Evolutionary conservation across 306 rosid species (phyloP), one percentile per base, ranked within the genome.

Genomic region (Ormosia semicastrata): DNA sequence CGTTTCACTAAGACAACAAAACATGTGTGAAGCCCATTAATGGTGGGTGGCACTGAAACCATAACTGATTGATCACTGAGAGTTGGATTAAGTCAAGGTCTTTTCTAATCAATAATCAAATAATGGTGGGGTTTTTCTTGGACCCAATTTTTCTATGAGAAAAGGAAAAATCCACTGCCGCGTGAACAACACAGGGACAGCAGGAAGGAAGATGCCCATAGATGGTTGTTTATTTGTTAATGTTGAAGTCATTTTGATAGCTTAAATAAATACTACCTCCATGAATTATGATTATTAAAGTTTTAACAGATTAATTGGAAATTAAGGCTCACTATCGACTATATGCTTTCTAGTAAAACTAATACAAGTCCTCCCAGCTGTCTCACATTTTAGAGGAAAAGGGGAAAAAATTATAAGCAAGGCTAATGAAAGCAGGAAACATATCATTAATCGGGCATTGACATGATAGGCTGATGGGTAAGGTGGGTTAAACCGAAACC

Each of bases 401-500:
- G 30, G 11, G 30, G 34, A 29, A 58, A 58, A 24, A 24, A 24
- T 24, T 24, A 24, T 24, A 24, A 24, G 24, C 24, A 24, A 24
- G 24, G 24, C 24, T 24, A 24, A 24, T 24, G 24, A 24, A 68
- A 68, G 11, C 29, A 54, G 11, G 39, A 14, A 56, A 34, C 15
- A 60, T 54, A 72, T 24, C 0, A 84, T 85, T 81, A 54, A 66
- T 80, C 30, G 74, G 24, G 41, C 7, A 84, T 49, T 8, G 81
- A 1, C 72, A 80, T 64, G 75, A 78, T 76, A 76, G 58, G 85
- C 3, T 76, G 58, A 77, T 76, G 73, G 78, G 88, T 46, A 79
- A 73, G 89, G 84, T 81, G 87, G 74, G 74, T 76, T 69, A 77
- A 81, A 79, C 80, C 50, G 30, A 75, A 65, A 81, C 53, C 76